Conservation (phyloP, 2,329 filamentous ascomycete genomes). For the Pseudogymnoascus destructans region DNA sequence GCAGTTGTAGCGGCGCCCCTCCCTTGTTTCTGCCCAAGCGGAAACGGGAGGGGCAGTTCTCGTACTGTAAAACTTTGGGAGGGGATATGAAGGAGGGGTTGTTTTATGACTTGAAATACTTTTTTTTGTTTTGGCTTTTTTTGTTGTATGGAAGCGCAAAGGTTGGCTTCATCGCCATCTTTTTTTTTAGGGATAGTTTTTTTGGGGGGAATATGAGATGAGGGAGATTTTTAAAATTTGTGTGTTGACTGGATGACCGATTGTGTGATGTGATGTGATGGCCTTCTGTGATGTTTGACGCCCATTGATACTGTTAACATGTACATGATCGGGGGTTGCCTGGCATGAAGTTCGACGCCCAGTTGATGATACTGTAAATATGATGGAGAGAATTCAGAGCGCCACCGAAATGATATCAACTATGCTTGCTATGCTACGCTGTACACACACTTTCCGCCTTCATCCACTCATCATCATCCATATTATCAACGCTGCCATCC, state of each 20-base stretch:
- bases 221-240: neutral
- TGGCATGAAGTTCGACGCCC: neutral
- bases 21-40: too few species aligned
- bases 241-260: neutral
- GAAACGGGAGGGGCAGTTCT: neutral
- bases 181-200: neutral
- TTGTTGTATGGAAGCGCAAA: neutral
- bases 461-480: neutral
- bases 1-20: neutral
- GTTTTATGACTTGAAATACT: conserved; percentile 2
- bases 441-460: neutral
- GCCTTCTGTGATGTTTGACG: neutral
- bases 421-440: neutral
- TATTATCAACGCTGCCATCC: neutral
- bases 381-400: neutral
- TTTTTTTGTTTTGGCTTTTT: neutral
- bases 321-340: too few species aligned
- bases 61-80: neutral
- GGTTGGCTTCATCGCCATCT: neutral
- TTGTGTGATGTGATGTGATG: neutral
- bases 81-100: neutral
- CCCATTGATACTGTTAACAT: too few species aligned
- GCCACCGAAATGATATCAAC: neutral
- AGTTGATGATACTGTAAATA: neutral
- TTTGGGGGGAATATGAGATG: neutral